phyloP scores from a whole-genome alignment of 2,329 filamentous ascomycete genomes.

The Diplocarpon rosae region DNA sequence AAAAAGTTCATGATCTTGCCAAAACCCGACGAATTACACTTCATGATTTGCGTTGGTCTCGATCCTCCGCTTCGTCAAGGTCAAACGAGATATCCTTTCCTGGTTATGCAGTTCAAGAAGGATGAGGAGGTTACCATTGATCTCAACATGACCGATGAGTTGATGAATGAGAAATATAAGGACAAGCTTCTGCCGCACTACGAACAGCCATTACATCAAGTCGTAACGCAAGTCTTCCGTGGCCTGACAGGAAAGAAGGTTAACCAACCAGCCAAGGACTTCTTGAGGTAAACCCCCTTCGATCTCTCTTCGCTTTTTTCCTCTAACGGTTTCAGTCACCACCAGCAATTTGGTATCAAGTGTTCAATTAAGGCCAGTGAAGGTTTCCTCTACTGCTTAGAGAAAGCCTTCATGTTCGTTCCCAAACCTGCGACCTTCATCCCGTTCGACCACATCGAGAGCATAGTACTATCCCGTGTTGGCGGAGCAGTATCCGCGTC shows the following conservation, averaged over 20 bases:
- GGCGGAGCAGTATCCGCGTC: conserved; percentile 87
- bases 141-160: conserved; percentile 87
- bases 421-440: conserved; percentile 98
- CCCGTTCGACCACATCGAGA: conserved; percentile 82
- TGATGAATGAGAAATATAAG: conserved; percentile 76
- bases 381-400: conserved; percentile 90
- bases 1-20: conserved; percentile 99
- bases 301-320: background rate
- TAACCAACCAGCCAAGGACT: conserved; percentile 86
- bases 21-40: conserved; percentile 96
- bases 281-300: conserved; percentile 51
- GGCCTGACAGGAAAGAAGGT: conserved; percentile 93
- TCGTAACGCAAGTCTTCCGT: conserved; percentile 91
- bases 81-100: conserved; percentile 93
- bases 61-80: conserved; percentile 93
- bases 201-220: conserved; percentile 85
- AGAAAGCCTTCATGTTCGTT: conserved; percentile 98
- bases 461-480: conserved; percentile 90
- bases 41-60: conserved; percentile 85
- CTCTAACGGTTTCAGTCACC: conserved; percentile 48
- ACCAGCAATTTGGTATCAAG: conserved; percentile 90
- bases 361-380: conserved; percentile 99
- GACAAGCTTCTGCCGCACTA: conserved; percentile 83
- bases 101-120: conserved; percentile 98
- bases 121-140: conserved; percentile 96